Evolutionary conservation across 805 yeast species (phyloP), one percentile per base, ranked within the genome.

Genomic region (Metschnikowia baotianmanensis): DNA sequence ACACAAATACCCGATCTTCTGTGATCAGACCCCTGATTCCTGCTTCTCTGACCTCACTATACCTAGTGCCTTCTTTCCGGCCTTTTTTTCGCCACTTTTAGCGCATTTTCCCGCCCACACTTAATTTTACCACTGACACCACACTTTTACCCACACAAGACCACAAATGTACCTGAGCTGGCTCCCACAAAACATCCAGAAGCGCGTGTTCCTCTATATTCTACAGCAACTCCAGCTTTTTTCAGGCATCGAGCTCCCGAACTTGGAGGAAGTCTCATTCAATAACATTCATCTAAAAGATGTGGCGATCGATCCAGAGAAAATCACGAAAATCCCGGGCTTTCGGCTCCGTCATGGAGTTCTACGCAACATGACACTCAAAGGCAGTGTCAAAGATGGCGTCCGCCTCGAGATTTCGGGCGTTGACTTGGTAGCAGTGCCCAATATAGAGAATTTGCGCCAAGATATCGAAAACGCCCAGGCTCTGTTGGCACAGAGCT

Each of bases 151-250:
- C 28, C n/a, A 6, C 15, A 6, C 32, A 16, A 37, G 25, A 50
- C n/a, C n/a, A n/a, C n/a, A n/a, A n/a, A n/a, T 50, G 52, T 48
- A 46, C 32, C 41, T 48, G 39, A 42, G 29, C 28, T 87, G 96
- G 95, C 74, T 86, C 61, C 91, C 95, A 6, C 91, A 83, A 59
- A 86, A 84, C 61, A 71, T 90, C 30, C 96, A 89, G 55, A 84
- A 86, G 63, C 71, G 95, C 52, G 74, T 89, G 27, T 75, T 90
- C 31, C 78, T 85, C 31, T 88, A 87, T 60, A 78, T 89, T 4
- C 73, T 90, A 19, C 86, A 85, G 57, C 91, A 87, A 61, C 76
- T 89, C 31, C 80, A 90, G 12, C 64, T 90, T 30, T 86, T 90
- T 55, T 84, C 96, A 1, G 85, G 83, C 50, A 76, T 89, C 17